Evolutionary conservation across 1,139 yeast genomes (phyloP).

Genomic region (Saccharomyces uvarum): DNA sequence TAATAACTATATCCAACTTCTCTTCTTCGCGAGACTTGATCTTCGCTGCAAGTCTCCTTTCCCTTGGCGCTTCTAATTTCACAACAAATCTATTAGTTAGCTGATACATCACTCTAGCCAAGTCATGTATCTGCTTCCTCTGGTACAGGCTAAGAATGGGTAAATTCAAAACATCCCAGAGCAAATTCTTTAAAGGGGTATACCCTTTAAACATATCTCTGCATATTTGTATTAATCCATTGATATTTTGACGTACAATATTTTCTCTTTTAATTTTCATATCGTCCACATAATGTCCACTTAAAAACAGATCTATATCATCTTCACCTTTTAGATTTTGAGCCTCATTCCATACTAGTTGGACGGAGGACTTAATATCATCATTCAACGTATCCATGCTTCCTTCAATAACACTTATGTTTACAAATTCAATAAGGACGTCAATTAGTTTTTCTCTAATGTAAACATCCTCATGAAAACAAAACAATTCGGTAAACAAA

Average conservation of each 20-base stretch:
- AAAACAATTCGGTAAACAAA: conserved; percentile 53
- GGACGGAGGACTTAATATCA: conserved; percentile 40
- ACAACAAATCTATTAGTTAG: conserved; percentile 58
- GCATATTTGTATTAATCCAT: conserved; percentile 52
- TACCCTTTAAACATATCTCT: conserved; percentile 61
- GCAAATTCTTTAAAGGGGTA: conserved; percentile 46
- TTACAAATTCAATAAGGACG: conserved; percentile 45
- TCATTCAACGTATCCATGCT: conserved; percentile 47
- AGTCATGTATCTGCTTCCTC: conserved; percentile 55
- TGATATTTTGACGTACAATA: conserved; percentile 34
- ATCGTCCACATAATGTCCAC: conserved; percentile 46
- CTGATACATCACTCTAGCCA: conserved; percentile 58
- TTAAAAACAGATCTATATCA: conserved; percentile 21
- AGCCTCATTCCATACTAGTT: conserved; percentile 20
- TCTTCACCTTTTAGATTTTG: conserved; percentile 4
- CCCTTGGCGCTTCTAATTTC: conserved; percentile 57
- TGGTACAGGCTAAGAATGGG: conserved; percentile 53
- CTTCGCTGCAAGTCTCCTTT: conserved; percentile 56
- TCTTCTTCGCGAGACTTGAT: conserved; percentile 26
- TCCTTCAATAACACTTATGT: background rate
- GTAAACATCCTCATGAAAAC: conserved; percentile 49
- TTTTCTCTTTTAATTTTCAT: conserved; percentile 45
- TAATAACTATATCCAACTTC: conserved; percentile 22
- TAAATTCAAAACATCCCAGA: conserved; percentile 69
- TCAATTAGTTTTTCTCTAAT: conserved; percentile 46